These are phyloP conservation scores for Lipomyces lipofer DNA, from an alignment of 805 yeast genomes.

Conservation along the genomic window DNA sequence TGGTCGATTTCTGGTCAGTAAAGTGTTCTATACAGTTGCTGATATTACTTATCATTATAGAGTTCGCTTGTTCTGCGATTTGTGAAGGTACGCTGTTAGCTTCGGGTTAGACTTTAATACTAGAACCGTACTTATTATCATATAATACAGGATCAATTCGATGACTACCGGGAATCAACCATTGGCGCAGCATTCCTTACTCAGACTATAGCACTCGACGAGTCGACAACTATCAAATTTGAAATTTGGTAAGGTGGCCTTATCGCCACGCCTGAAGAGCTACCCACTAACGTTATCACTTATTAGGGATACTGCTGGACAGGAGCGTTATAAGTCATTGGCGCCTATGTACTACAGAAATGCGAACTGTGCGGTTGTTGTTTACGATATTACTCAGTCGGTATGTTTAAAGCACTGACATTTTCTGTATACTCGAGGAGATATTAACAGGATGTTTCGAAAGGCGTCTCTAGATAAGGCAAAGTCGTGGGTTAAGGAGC, in stretches of 20 bases:
- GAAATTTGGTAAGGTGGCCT: conserved; percentile 53
- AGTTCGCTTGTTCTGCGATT: conserved; percentile 80
- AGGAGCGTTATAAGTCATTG: conserved; percentile 75
- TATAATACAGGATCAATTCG: conserved; percentile 53
- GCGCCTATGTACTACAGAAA: conserved; percentile 85
- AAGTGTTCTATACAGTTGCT: not conserved
- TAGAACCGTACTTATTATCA: not conserved
- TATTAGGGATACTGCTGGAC: conserved; percentile 98
- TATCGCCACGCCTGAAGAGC: not conserved
- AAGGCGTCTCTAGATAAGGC: conserved; percentile 74
- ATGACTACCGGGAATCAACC: conserved; percentile 80
- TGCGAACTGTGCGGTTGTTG: conserved; percentile 81
- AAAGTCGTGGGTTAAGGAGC: conserved; percentile 86
- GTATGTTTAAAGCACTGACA: conserved; percentile 34
- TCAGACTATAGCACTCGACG: conserved; percentile 59
- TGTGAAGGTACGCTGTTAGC: conserved; percentile 45
- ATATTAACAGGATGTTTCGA: conserved; percentile 28
- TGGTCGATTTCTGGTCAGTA: not conserved
- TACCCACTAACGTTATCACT: not conserved
- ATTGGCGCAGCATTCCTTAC: conserved; percentile 99
- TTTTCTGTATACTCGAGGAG: not conserved
- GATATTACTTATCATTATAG: too few species aligned
- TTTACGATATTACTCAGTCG: conserved; percentile 73
- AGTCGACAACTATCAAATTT: conserved; percentile 47
- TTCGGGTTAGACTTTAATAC: not conserved